Evolutionary conservation across 106 monocot genomes (phyloP), one percentile per base, ranked within the genome.

Genomic region (Vanilla planifolia): DNA sequence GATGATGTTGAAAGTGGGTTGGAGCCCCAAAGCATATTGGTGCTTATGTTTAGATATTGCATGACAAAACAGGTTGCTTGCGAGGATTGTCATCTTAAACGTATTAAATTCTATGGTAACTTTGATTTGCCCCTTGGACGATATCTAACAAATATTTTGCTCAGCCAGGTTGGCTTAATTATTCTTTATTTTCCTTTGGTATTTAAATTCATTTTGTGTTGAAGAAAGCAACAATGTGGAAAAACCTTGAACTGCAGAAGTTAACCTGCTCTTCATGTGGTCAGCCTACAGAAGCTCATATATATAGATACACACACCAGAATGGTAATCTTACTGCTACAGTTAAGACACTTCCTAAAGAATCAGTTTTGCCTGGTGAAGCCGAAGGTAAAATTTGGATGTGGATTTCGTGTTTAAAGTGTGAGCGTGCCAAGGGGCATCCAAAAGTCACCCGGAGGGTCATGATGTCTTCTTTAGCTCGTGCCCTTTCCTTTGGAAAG

Each of bases 331-430:
- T 99, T 58, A 85, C 77, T 69, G 92, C 88, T 75, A 75, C 66
- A 27, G 82, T 99, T 3, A 88, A 51, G 37, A 30, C 29, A 1
- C 62, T 92, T 70, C 47, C 68, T 19, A 36, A 26, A 19, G 6
- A 68, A 46, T 58, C 17, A 13, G 22, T 9, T 63, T 68, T 79
- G 61, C 35, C 77, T 56, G 83, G 85, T 51, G 82, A 85, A 73
- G 62, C 42, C 9, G 82, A 92, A 68, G 85, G 80, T 22, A 99
- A 88, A 61, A 88, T 99, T 55, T 99, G 98, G 98, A 88, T 99
- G 98, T 99, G 98, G 98, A 82, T 85, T 45, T 62, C 79, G 33
- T 99, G 98, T 58, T 71, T 92, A 53, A 88, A 80, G 67, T 99
- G 98, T 71, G 67, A 79, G 52, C 69, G 63, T 67, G 77, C 88